Base-by-base conservation (phyloP, 164 flowering plant genomes). In the Aristolochia contorta region DNA sequence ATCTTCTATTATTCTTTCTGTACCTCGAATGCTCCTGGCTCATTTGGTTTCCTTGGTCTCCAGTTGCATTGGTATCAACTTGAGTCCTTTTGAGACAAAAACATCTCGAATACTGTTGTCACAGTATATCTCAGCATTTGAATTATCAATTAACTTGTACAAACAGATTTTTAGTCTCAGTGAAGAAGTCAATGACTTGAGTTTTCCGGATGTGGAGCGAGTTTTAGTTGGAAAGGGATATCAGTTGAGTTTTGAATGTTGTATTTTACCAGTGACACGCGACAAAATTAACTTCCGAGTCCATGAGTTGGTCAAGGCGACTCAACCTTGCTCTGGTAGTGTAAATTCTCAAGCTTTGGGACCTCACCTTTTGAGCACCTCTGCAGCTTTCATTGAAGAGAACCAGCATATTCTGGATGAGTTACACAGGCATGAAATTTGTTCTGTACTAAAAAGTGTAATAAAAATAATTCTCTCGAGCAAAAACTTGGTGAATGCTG, bases 11-110 rank as follows among this genome's bases (percentile, higher is more conserved):
- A 62, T 80, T 27, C 59, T 66, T 59, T 74, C 83, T 69, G 76
- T 84, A 22, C 91, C 98, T 43, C 69, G 75, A 61, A 23, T 76
- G 58, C 55, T 91, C 61, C 89, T 79, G 50, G 82, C 91, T 2
- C 80, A 89, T 81, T 14, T 81, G 58, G 67, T 87, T 67, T 77
- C 78, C 54, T 61, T 81, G 76, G 80, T 80, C 67, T 71, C 84
- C 58, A 80, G 77, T 66, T 74, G 72, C 63, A 69, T 77, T 58
- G 65, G 71, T 52, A 58, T 60, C 54, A 15, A 56, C 64, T 56
- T 69, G 59, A 54, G 63, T 57, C 27, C 59, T 7, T 56, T 61
- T 56, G 19, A 41, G 50, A 33, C 12, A n/a, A 54, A 47, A 51
- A 58, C 64, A 27, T 69, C 77, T 66, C 58, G 33, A 21, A 64